Evolutionary conservation across 306 rosid species (phyloP).

Genomic region (Corylus americana): DNA sequence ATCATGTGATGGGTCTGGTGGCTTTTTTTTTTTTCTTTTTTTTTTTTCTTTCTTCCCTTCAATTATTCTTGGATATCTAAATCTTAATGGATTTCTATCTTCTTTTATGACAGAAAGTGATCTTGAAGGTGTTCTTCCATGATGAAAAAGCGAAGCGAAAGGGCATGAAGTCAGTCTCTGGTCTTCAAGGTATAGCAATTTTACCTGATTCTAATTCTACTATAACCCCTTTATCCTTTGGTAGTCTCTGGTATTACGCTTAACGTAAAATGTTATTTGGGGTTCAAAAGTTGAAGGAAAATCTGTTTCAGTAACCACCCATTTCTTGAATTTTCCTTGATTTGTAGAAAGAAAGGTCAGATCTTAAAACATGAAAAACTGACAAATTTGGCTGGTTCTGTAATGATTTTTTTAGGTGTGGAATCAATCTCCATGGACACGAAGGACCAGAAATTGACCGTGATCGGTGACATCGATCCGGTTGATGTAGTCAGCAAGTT

Average conservation of each 20-base stretch:
- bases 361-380: neutral
- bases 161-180: slow-evolving; percentile 72
- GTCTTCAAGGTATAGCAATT: slow-evolving; percentile 48
- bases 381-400: neutral
- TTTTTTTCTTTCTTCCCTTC: neutral
- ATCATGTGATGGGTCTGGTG: neutral
- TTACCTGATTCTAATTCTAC: neutral
- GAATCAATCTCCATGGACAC: slow-evolving; percentile 65
- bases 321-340: neutral
- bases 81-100: neutral
- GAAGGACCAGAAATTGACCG: slow-evolving; percentile 68
- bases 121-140: slow-evolving; percentile 47
- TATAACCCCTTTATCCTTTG: neutral
- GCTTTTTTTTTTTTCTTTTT: neutral
- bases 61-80: neutral
- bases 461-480: slow-evolving; percentile 68
- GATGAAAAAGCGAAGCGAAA: slow-evolving; percentile 51
- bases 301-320: neutral
- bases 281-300: neutral
- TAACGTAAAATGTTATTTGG: neutral
- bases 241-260: neutral
- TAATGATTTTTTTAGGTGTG: slow-evolving; percentile 48
- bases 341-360: neutral
- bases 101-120: slow-evolving; percentile 54
- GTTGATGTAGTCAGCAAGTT: slow-evolving; percentile 50